A percentile compares a stretch with the other conserved stretches of the same genome.
phyloP scores from a whole-genome alignment of 169 alveolate genomes.

The Plasmodium falciparum region DNA sequence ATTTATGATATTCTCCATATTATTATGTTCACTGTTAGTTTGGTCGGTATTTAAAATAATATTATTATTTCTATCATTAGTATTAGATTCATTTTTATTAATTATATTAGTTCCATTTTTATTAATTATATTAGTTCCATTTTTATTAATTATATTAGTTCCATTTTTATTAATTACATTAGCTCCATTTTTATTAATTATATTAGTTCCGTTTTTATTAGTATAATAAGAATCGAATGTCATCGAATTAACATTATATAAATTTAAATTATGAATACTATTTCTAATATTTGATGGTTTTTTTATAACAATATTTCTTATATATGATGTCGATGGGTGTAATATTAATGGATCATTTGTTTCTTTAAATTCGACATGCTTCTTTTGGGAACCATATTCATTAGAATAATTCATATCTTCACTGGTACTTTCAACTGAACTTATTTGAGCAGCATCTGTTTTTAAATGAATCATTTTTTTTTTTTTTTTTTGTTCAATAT shows the following conservation, averaged over 20 bases:
- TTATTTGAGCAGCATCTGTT: background rate
- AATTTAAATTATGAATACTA: slow-evolving; percentile 45
- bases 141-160: background rate
- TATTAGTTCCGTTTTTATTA: too few species aligned
- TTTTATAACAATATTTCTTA: slow-evolving; percentile 43
- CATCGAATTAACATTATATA: slow-evolving; percentile 42
- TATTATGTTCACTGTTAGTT: background rate
- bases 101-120: background rate
- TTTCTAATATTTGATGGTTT: slow-evolving; percentile 44
- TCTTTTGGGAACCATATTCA: background rate
- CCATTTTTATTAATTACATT: background rate
- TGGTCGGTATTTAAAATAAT: background rate
- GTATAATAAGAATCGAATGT: slow-evolving; percentile 25
- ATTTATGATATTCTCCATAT: background rate
- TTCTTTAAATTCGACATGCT: background rate
- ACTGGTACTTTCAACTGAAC: background rate
- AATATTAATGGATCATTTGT: slow-evolving; percentile 7
- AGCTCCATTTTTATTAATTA: too few species aligned
- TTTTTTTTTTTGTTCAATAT: background rate
- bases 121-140: too few species aligned
- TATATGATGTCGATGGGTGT: slow-evolving; percentile 23
- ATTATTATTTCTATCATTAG: background rate
- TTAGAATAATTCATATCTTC: background rate
- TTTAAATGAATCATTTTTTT: slow-evolving; percentile 7
- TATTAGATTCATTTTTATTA: background rate